Base-by-base conservation (phyloP, 495 filamentous ascomycete genomes). In the Lasiosphaeris hirsuta region DNA sequence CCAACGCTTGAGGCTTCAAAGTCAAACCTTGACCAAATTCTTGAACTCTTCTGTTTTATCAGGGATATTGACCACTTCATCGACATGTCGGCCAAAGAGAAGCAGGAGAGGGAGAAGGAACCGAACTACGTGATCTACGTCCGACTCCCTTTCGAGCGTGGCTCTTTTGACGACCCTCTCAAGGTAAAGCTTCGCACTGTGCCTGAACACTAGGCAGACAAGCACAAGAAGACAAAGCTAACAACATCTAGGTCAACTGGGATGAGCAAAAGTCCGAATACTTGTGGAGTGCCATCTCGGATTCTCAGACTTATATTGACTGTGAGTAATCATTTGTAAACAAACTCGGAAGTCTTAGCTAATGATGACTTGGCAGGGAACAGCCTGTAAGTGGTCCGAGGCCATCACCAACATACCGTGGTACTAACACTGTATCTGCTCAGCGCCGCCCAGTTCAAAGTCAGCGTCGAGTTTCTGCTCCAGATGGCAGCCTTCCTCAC, bases 401-500 rank as follows among this genome's bases (percentile, higher is more conserved):
- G 10, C 35, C 43, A 39, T 23, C 23, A 42, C 17, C 41, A 42
- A 34, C 48, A 15, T 48, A 10, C 40, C 9, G 17, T 47, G 43
- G 38, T 51, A 56, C 61, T 52, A 41, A 61, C 56, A 59, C 51
- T 70, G 65, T 67, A 46, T 56, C 41, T 56, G 30, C 17, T 7
- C 41, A 81, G 81, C 57, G 78, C 78, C 13, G 60, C 63, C 42
- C 59, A 71, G 17, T 79, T 82, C 63, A 67, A 77, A 41, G 94
- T 97, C 38, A 86, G 89, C 10, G 81, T 92, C 23, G 81, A 91
- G 19, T 98, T 97, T 68, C 76, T 98, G 7, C 84, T 96, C 5
- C 92, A 97, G 69, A 90, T 97, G 70, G 90, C 90, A 58, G 90
- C 90, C 73, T 97, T 92, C 87, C 85, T 97, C 2, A 96, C 95